Evolutionary conservation across 140 eudicot genomes (phyloP), one percentile per base, ranked within the genome.

Genomic region (Stevia rebaudiana): DNA sequence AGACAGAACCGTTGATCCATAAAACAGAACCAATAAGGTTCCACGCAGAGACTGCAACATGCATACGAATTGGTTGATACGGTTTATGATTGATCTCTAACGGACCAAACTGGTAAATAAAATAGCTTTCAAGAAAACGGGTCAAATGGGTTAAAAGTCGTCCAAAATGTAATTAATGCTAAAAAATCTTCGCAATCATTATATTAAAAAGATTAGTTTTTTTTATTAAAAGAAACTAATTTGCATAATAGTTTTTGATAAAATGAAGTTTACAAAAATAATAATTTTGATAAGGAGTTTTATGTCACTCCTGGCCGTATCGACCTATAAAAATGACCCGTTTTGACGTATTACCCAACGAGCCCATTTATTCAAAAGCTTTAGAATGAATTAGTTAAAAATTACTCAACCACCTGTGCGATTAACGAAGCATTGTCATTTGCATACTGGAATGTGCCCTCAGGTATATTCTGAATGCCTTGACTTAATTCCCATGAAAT

Each of bases 21-120:
- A 91, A 76, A 67, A 84, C 2, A 66, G 11, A 55, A 78, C 85
- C 18, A 91, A 83, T 43, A 87, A 69, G 23, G 88, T 70, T 79
- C 84, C 91, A 30, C 98, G 80, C 69, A 91, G 71, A 11, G 98
- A 91, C 98, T 87, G 85, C 83, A 82, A 80, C 82, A 82, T 74
- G 69, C 57, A 18, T 28, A 18, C 5, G 3, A 19, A 46, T 33
- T 18, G 28, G 58, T 44, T 43, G 18, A 36, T 39, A 18, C 48
- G 2, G 0, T 17, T 31, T 59, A 39, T 37, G 48, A 1, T 37
- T 21, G 0, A 17, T 36, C 30, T 59, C 48, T 59, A 59, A 36
- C 16, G 11, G 31, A 25, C 2, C 18, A 36, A 59, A 37, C 4
- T 9, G 23, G 1, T 25, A 53, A 53, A 55, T 3, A 8, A 28